Evolutionary conservation across 2,329 filamentous ascomycete species (phyloP).

Genomic region (Orbilia javanica): DNA sequence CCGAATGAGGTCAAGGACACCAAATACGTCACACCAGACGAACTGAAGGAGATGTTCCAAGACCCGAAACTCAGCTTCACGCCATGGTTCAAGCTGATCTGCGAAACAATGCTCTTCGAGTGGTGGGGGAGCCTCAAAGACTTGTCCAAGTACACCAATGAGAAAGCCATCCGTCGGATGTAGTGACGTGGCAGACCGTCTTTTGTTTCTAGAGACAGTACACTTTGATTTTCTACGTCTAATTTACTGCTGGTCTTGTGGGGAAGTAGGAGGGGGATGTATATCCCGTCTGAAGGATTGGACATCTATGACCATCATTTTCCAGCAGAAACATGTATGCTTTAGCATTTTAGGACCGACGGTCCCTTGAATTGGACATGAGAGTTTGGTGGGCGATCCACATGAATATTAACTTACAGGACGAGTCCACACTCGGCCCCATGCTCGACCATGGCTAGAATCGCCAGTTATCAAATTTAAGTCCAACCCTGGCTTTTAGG

Average conservation of each 20-base stretch:
- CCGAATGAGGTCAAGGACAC: slow-evolving; percentile 89
- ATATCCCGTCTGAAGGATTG: background rate
- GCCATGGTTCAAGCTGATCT: slow-evolving; percentile 99
- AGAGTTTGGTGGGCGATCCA: background rate
- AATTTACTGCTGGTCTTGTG: background rate
- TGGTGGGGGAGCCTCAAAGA: slow-evolving; percentile 94
- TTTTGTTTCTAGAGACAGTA: background rate
- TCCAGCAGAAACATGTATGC: background rate
- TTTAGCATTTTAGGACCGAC: background rate
- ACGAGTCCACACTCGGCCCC: background rate
- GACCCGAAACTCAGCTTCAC: slow-evolving; percentile 87
- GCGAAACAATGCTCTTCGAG: slow-evolving; percentile 95
- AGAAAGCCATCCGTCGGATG: slow-evolving; percentile 91
- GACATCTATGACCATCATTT: background rate
- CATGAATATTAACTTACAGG: background rate
- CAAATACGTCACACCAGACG: slow-evolving; percentile 83
- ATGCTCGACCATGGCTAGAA: too few species aligned
- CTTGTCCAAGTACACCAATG: slow-evolving; percentile 85
- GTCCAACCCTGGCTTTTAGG: background rate
- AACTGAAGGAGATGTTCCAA: slow-evolving; percentile 86
- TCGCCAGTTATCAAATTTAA: background rate
- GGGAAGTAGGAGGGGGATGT: slow-evolving; percentile 9
- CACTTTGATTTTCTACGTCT: slow-evolving; percentile 25
- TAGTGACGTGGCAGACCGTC: slow-evolving; percentile 61
- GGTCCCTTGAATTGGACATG: background rate